Conservation (phyloP, 1,284 basidiomycete species). For the Mycena citricolor region DNA sequence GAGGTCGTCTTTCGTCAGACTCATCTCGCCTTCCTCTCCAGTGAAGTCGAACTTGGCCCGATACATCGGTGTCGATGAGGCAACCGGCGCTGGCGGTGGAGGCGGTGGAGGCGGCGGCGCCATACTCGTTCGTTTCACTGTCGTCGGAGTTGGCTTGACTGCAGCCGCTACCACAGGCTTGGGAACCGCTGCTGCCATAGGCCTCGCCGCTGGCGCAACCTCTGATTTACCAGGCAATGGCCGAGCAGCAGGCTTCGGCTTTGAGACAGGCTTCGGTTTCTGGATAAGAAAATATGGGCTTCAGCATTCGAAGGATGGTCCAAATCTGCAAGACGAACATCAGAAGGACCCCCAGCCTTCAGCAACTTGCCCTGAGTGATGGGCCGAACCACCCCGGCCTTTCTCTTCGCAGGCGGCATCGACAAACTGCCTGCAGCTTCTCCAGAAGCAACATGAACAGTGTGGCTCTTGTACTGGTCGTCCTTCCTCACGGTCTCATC, state of each 20-base stretch:
- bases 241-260: constrained; percentile 56
- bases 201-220: constrained; percentile 28
- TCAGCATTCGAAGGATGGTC: neutral
- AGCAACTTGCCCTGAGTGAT: constrained; percentile 86
- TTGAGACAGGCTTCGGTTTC: constrained; percentile 48
- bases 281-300: constrained; percentile 19
- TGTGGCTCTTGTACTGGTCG: constrained; percentile 93
- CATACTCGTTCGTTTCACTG: constrained; percentile 17
- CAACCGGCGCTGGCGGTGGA: constrained; percentile 63
- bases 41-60: constrained; percentile 87
- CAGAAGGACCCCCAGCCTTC: constrained; percentile 72
- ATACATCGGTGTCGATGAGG: constrained; percentile 76
- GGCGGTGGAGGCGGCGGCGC: constrained; percentile 38
- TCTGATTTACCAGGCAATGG: constrained; percentile 56
- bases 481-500: constrained; percentile 84
- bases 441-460: constrained; percentile 86
- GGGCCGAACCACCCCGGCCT: constrained; percentile 80
- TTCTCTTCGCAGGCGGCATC: constrained; percentile 82
- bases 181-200: constrained; percentile 27
- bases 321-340: constrained; percentile 39
- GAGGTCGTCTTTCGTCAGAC: constrained; percentile 85
- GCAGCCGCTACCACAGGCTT: constrained; percentile 23
- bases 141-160: constrained; percentile 28
- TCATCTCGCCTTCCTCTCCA: constrained; percentile 91
- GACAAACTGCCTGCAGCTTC: constrained; percentile 84